phyloP scores from a whole-genome alignment of 2,329 filamentous ascomycete species.

The Sporothrix protearum region DNA sequence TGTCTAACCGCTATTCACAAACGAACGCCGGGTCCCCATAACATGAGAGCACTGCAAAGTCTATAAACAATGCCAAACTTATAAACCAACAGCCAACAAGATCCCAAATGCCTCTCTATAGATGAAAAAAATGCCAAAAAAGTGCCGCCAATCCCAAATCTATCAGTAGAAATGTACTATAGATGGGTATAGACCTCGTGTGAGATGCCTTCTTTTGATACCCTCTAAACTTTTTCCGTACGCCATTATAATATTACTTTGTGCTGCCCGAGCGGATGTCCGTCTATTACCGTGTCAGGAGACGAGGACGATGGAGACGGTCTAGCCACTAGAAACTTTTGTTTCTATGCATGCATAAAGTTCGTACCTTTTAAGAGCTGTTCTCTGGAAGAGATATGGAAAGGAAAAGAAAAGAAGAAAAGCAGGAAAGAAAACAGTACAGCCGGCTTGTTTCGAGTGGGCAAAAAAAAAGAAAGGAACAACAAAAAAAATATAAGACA shows the following conservation, averaged over 20 bases:
- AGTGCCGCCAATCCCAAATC: neutral
- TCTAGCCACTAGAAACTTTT: constrained; percentile 9
- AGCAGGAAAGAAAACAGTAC: neutral
- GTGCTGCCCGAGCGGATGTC: neutral
- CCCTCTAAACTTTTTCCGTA: neutral
- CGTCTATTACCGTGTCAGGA: neutral
- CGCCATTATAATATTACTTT: neutral
- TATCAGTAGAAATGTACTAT: neutral
- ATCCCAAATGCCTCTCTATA: neutral
- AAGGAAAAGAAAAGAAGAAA: neutral
- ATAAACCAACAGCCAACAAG: neutral
- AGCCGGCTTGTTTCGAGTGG: neutral
- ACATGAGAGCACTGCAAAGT: neutral
- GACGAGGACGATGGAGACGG: neutral
- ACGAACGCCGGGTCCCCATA: neutral
- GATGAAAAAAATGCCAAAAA: neutral
- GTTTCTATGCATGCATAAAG: constrained; percentile 9
- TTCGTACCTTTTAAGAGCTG: constrained; percentile 2
- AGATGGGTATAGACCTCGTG: neutral
- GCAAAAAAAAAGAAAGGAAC: neutral
- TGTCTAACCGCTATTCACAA: neutral
- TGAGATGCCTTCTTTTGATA: neutral
- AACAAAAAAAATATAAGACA: neutral
- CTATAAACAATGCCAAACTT: neutral
- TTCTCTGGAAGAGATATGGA: neutral